A percentile compares a stretch with the other conserved stretches of the same genome.
Evolutionary conservation across 768 basidiomycete species (phyloP).

Genomic region (Macrolepiota albuminosa): DNA sequence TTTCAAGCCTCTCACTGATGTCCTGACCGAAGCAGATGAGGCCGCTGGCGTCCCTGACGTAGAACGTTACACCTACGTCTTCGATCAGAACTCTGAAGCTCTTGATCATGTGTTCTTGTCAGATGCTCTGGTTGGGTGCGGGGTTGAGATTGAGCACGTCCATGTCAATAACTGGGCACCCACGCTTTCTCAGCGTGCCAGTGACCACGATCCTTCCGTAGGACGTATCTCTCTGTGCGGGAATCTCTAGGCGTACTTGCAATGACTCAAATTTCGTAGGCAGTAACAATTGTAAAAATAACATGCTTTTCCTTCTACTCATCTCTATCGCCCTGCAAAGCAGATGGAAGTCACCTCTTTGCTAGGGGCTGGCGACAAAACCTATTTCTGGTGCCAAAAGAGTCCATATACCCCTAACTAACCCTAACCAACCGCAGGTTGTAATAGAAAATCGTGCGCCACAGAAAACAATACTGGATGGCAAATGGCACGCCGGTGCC

Average conservation of each 20-base stretch:
- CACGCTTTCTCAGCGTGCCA: slow-evolving; percentile 35
- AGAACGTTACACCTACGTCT: slow-evolving; percentile 60
- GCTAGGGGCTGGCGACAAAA: too few relatives aligned
- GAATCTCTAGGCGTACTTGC: not conserved
- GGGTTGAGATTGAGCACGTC: slow-evolving; percentile 48
- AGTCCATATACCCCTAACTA: too few relatives aligned
- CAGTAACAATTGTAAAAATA: not conserved
- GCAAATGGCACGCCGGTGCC: too few relatives aligned
- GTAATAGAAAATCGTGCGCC: too few relatives aligned
- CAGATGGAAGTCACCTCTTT: too few relatives aligned
- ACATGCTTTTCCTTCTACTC: too few relatives aligned
- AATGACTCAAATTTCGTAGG: not conserved
- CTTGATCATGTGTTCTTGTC: slow-evolving; percentile 59
- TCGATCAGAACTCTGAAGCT: slow-evolving; percentile 53
- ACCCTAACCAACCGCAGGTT: too few relatives aligned
- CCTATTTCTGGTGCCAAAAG: too few relatives aligned
- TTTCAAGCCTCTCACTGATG: slow-evolving; percentile 35
- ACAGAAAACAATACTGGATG: too few relatives aligned
- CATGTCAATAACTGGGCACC: slow-evolving; percentile 59
- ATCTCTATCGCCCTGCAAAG: not conserved
- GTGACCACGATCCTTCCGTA: slow-evolving; percentile 61
- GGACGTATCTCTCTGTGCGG: slow-evolving; percentile 45
- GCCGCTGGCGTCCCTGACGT: slow-evolving; percentile 39
- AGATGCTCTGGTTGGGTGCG: slow-evolving; percentile 34
- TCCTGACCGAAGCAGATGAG: slow-evolving; percentile 48